Evolutionary conservation across 108 stramenopile species (phyloP), one percentile per base, ranked within the genome.

Genomic region (Parietichytrium sp.): DNA sequence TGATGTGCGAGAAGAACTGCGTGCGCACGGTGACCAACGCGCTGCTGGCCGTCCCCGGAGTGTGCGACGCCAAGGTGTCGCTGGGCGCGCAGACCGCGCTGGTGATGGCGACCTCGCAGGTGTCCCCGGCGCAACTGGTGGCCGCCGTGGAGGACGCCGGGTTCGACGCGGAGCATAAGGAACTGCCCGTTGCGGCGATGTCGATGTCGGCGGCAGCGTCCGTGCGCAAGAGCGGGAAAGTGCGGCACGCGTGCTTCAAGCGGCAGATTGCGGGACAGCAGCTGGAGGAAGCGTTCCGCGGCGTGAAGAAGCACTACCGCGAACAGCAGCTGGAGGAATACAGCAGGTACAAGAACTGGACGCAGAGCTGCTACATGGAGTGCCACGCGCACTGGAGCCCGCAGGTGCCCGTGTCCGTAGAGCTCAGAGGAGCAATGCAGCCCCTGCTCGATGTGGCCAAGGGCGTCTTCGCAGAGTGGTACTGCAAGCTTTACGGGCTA

Each of bases 1-100:
- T 85, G 85, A 85, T 85, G 85, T 85, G 85, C 83, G 80, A 85
- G 33, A 85, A 84, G 3, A 85, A 85, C 45, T 85, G 85, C 51
- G 85, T 82, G 3, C 38, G 84, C 3, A 85, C 84, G 2, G 85
- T 85, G 4, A 7, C 16, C 4, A 12, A 38, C 4, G 84, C 84
- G 0, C 82, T 85, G 3, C 81, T 80, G 29, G 27, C 1, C 4
- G 81, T 85, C 4, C 45, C 82, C 7, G 81, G 85, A 23, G 85
- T 85, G 7, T 30, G 54, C n/a, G 47, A 81, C 1, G 84, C 85
- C 30, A 29, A n/a, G 2, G 85, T 82, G 0, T 85, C 84, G 1
- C 82, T 84, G 29, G 12, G 38, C n/a, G 25, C 82, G 4, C 77
- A 33, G 20, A 18, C 72, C 3, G 85, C 85, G 4, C 82, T 30